Conservation (phyloP, 208 protist genomes). For the Strigomonas culicis region DNA sequence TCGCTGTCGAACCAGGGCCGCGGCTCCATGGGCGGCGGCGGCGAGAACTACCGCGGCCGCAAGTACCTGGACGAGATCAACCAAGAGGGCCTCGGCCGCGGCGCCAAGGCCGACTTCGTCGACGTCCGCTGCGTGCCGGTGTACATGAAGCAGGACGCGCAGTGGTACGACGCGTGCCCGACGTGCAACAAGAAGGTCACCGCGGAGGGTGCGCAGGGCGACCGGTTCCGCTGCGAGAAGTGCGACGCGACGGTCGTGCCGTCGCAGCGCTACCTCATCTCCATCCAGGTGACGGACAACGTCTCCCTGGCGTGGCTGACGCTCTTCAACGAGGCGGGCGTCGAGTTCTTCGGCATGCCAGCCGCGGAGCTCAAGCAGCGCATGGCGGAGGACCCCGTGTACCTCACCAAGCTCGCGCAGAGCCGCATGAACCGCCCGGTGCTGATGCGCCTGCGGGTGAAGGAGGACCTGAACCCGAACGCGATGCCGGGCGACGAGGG, state of each 20-base stretch:
- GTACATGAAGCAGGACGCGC: slow-evolving; percentile 88
- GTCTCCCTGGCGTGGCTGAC: slow-evolving; percentile 89
- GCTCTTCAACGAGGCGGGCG: slow-evolving; percentile 86
- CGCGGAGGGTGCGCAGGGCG: slow-evolving; percentile 65
- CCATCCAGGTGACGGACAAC: slow-evolving; percentile 86
- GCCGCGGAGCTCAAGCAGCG: slow-evolving; percentile 79
- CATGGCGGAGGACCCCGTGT: slow-evolving; percentile 72
- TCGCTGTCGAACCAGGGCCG: slow-evolving; percentile 62
- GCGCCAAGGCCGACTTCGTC: slow-evolving; percentile 81
- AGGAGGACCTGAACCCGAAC: slow-evolving; percentile 68
- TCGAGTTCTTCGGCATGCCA: slow-evolving; percentile 86
- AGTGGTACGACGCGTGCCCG: slow-evolving; percentile 91
- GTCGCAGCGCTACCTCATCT: slow-evolving; percentile 84
- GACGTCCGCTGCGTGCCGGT: slow-evolving; percentile 87
- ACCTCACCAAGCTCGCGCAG: slow-evolving; percentile 71
- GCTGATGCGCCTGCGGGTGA: slow-evolving; percentile 85
- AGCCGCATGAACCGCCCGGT: slow-evolving; percentile 84
- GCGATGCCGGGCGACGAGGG: slow-evolving; percentile 42
- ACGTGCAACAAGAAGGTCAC: slow-evolving; percentile 92
- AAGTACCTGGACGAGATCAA: slow-evolving; percentile 85
- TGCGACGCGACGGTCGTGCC: slow-evolving; percentile 72
- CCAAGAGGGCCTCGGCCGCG: slow-evolving; percentile 66
- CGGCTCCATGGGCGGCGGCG: slow-evolving; percentile 20
- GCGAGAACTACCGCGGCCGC: slow-evolving; percentile 73
- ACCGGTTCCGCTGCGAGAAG: slow-evolving; percentile 88